These are phyloP conservation scores for Diplodia scrobiculata DNA, from an alignment of 2,329 filamentous ascomycete species.

Conservation along the genomic window DNA sequence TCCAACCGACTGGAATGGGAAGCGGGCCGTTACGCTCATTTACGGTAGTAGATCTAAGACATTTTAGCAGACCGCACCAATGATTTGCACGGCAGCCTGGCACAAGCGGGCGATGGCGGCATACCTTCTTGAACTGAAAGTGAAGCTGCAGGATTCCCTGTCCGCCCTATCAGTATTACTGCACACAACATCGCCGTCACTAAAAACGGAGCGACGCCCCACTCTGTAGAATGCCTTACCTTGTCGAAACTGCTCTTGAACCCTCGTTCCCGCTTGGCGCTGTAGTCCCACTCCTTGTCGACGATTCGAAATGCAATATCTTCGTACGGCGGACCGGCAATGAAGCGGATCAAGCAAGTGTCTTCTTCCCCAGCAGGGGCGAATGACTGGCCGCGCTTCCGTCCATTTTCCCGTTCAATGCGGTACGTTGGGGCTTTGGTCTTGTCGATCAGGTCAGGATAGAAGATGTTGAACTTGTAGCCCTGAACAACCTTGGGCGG, in stretches of 20 bases:
- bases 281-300: constrained; percentile 99
- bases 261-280: constrained; percentile 87
- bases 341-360: constrained; percentile 93
- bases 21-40: constrained; percentile 36
- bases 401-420: constrained; percentile 89
- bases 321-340: constrained; percentile 92
- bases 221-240: constrained; percentile 57
- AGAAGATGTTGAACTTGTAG: constrained; percentile 99
- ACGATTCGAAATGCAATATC: constrained; percentile 97
- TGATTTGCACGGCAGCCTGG: background rate
- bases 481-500: constrained; percentile 97
- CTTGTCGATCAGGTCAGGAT: constrained; percentile 94
- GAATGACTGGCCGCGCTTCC: constrained; percentile 86
- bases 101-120: constrained; percentile 31
- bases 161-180: constrained; percentile 37
- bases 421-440: constrained; percentile 92
- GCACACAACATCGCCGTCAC: constrained; percentile 17
- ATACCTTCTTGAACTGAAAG: constrained; percentile 97
- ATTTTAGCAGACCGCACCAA: constrained; percentile 33
- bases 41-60: constrained; percentile 53
- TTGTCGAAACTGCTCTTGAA: constrained; percentile 98
- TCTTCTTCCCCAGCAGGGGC: constrained; percentile 94
- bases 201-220: background rate
- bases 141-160: constrained; percentile 94
- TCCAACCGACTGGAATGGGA: background rate